A percentile compares a stretch with the other conserved stretches of the same genome.
These are phyloP conservation scores for Alloteropsis semialata DNA, from an alignment of 176 grass and related monocot species.

Conservation along the genomic window DNA sequence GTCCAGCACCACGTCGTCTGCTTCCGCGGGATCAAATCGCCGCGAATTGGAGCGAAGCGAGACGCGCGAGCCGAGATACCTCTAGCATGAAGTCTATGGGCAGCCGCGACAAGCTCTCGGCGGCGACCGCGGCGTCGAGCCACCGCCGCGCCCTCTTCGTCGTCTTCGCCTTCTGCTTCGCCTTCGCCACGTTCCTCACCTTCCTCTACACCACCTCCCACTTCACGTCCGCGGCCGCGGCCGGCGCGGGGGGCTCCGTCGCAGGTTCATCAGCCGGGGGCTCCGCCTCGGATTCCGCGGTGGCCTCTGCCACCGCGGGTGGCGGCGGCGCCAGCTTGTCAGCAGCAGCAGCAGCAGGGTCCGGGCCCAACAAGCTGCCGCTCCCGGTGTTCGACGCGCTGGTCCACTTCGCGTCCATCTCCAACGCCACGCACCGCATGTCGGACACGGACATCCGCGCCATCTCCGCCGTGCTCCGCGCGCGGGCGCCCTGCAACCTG, in stretches of 20 bases:
- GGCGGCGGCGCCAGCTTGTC: not conserved
- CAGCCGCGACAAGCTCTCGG: conserved; percentile 37
- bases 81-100: conserved; percentile 43
- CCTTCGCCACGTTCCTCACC: conserved; percentile 72
- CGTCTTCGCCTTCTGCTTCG: conserved; percentile 68
- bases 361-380: conserved; percentile 25
- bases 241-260: too few species aligned
- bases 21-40: not conserved
- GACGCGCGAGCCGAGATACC: not conserved
- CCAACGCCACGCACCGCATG: conserved; percentile 65
- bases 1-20: not conserved
- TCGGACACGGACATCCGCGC: conserved; percentile 63
- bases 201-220: conserved; percentile 55
- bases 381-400: conserved; percentile 61
- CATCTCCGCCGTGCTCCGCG: conserved; percentile 40
- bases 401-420: conserved; percentile 59
- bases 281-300: not conserved
- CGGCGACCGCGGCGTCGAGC: conserved; percentile 39
- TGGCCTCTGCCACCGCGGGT: not conserved
- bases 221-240: conserved; percentile 24
- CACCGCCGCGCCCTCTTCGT: conserved; percentile 51
- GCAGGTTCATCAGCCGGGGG: not conserved
- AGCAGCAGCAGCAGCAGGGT: not conserved
- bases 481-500: conserved; percentile 58
- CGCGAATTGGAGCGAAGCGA: not conserved